Percentiles rank a stretch among this genome's conserved stretches.
These are phyloP conservation scores for Cinchona pubescens DNA, from an alignment of 257 asterid genomes.

Conservation along the genomic window DNA sequence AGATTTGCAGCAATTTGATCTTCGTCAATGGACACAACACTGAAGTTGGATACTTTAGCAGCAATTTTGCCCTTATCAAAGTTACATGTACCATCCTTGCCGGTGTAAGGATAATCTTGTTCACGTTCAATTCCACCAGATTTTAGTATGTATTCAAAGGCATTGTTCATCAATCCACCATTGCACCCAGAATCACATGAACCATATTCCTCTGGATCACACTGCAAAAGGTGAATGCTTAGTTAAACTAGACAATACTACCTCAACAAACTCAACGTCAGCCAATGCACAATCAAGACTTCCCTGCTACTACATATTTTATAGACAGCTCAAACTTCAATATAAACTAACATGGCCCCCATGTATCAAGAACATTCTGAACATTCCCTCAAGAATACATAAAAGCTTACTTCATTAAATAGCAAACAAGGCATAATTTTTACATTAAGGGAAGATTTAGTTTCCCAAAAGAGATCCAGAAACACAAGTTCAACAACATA, in stretches of 20 bases:
- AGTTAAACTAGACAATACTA: neutral
- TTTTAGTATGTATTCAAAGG: constrained; percentile 75
- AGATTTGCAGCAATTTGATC: constrained; percentile 88
- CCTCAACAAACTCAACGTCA: neutral
- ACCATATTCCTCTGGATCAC: constrained; percentile 58
- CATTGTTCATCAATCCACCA: constrained; percentile 90
- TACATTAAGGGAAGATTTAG: neutral
- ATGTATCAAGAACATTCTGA: neutral
- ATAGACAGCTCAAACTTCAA: neutral
- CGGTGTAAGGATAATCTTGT: constrained; percentile 79
- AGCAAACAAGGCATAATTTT: neutral
- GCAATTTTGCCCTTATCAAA: constrained; percentile 58
- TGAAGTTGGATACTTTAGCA: constrained; percentile 73
- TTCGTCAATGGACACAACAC: constrained; percentile 63
- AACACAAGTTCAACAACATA: neutral
- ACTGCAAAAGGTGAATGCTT: constrained; percentile 37
- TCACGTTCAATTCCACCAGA: constrained; percentile 72
- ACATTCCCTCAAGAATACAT: neutral
- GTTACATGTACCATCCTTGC: constrained; percentile 59
- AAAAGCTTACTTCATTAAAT: neutral
- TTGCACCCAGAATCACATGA: constrained; percentile 79
- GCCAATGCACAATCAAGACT: neutral
- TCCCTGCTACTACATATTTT: neutral
- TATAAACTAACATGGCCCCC: neutral
- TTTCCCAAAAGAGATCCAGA: neutral